Evolutionary conservation across 176 grass and related monocot genomes (phyloP).

Genomic region (Puccinellia tenuiflora): DNA sequence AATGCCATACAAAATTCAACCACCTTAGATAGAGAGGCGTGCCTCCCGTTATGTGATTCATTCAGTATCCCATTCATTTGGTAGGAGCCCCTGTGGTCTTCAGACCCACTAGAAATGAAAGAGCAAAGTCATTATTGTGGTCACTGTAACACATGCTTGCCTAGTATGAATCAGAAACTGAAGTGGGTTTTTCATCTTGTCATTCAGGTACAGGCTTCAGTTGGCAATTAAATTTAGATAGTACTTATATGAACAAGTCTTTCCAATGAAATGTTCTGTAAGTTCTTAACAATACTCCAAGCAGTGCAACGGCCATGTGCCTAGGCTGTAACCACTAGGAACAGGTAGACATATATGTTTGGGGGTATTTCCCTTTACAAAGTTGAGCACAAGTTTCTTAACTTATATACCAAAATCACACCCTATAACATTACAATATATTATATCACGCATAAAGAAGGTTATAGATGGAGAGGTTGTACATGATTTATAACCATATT

Average conservation of each 20-base stretch:
- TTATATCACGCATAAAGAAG: neutral
- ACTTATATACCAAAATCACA: neutral
- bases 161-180: constrained; percentile 15
- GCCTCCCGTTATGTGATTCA: constrained; percentile 35
- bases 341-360: too few relatives aligned
- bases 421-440: neutral
- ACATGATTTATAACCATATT: neutral
- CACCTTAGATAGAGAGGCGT: constrained; percentile 43
- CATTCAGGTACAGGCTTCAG: neutral
- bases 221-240: neutral
- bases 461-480: neutral
- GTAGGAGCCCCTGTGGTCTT: constrained; percentile 36
- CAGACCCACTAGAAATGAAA: constrained; percentile 38
- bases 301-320: neutral
- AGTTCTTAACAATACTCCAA: neutral
- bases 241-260: neutral
- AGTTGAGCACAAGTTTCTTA: neutral
- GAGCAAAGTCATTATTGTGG: neutral
- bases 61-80: constrained; percentile 52
- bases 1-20: constrained; percentile 68
- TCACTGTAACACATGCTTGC: neutral
- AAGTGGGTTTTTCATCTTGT: neutral
- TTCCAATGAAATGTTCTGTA: neutral
- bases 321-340: neutral
- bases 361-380: neutral